Conservation (phyloP, 352 stramenopile species). For the Globisporangium ultimum region DNA sequence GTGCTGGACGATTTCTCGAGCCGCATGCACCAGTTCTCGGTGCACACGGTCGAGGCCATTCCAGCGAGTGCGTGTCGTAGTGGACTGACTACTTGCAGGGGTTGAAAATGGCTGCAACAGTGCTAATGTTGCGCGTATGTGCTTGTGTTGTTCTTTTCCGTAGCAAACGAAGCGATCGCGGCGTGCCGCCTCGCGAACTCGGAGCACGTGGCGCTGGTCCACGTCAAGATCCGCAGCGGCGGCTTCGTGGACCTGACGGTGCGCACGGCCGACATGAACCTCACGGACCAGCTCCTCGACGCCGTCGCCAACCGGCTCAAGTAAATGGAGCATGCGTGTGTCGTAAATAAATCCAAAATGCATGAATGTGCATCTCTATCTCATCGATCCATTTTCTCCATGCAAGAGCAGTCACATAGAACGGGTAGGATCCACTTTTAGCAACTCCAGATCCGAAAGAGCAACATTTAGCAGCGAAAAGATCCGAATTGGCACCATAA, state of each 20-base stretch:
- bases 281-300: constrained; percentile 76
- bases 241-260: constrained; percentile 86
- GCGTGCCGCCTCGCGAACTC: constrained; percentile 74
- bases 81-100: no score
- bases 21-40: constrained; percentile 73
- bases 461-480: no score
- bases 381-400: no score
- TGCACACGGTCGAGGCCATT: constrained; percentile 85
- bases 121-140: neutral
- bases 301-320: constrained; percentile 62
- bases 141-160: constrained; percentile 10
- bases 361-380: no score
- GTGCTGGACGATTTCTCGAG: constrained; percentile 82
- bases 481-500: no score
- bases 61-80: constrained; percentile 61
- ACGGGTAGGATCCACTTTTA: no score
- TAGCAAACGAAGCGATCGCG: constrained; percentile 87
- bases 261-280: constrained; percentile 77
- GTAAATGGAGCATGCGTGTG: constrained; percentile 21
- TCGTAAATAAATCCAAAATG: no score
- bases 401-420: no score
- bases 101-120: no score
- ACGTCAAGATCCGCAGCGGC: constrained; percentile 81
- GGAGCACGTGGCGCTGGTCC: constrained; percentile 80
- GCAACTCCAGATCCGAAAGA: no score